A percentile compares a stretch with the other conserved stretches of the same genome.
Conservation (phyloP, 108 stramenopile species). For the Fistulifera pelliculosa region DNA sequence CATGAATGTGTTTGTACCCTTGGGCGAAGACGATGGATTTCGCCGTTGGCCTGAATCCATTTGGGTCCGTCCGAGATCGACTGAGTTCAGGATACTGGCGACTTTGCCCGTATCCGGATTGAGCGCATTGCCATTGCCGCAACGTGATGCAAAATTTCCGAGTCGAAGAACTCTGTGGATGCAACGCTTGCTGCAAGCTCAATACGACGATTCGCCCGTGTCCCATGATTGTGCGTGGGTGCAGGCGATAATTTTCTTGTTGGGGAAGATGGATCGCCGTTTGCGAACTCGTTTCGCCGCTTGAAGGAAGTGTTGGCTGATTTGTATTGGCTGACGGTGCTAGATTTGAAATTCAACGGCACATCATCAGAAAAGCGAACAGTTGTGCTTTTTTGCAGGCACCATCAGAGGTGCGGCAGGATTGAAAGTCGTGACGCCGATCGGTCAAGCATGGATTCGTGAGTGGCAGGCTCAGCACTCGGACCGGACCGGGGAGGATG, state of each 20-base stretch:
- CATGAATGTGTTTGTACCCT: conserved; percentile 11
- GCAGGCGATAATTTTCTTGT: background rate
- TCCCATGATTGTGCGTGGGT: background rate
- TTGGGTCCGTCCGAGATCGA: background rate
- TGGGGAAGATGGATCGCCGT: no score
- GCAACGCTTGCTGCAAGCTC: background rate
- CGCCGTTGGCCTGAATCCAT: conserved; percentile 14
- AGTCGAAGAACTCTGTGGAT: background rate
- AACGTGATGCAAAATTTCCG: background rate
- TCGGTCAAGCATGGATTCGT: no score
- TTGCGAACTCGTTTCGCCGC: background rate
- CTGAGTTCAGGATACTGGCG: conserved; percentile 17
- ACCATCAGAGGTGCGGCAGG: no score
- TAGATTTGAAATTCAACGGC: no score
- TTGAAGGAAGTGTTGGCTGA: background rate
- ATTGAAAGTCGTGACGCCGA: no score
- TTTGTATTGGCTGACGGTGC: no score
- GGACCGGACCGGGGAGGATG: no score
- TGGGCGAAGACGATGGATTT: conserved; percentile 20
- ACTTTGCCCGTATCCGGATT: conserved; percentile 15
- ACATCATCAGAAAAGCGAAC: no score
- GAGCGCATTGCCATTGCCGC: conserved; percentile 10
- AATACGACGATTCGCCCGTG: background rate
- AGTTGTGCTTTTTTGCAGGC: no score
- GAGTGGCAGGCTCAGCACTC: no score